Evolutionary conservation across 305 asterid species (phyloP), one percentile per base, ranked within the genome.

Genomic region (Fraxinus sp.): DNA sequence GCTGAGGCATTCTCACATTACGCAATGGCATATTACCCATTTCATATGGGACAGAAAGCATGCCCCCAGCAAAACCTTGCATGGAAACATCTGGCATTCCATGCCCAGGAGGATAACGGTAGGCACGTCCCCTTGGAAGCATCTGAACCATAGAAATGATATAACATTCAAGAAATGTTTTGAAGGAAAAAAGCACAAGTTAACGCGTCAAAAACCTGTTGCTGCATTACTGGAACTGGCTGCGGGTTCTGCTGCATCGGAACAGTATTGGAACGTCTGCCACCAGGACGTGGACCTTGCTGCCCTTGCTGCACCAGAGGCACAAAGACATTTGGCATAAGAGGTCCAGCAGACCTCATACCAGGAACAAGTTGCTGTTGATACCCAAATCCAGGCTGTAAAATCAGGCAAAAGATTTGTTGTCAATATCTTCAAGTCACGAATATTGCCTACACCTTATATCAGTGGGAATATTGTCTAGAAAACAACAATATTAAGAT

Each of bases 301-400:
- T 28, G 94, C 8, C 93, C 92, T 83, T 87, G 96, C 57, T 89
- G 97, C 85, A 91, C 91, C 90, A 93, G 72, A 75, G 97, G 94
- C 88, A 91, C 8, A 79, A 92, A 92, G 92, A 93, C 90, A 80
- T 92, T 93, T 0, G 93, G 93, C 92, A 92, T 87, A 71, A 90
- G 91, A 24, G 88, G 92, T 71, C 92, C 97, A 79, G 75, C 91
- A 57, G 95, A 92, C 87, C 97, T 89, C 97, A 93, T 91, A 33
- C 97, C 97, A 66, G 97, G 97, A 71, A 92, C 91, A 75, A 93
- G 96, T 79, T 93, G 97, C 89, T 92, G 97, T 79, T 93, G 97
- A 84, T 93, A 93, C 80, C 96, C 97, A 85, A 92, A 93, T 79
- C 97, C 97, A 87, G 93, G 91, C 97, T 92, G 86, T 26, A 59